phyloP scores from a whole-genome alignment of 2,329 filamentous ascomycete species.

The Penicillium griseofulvum region DNA sequence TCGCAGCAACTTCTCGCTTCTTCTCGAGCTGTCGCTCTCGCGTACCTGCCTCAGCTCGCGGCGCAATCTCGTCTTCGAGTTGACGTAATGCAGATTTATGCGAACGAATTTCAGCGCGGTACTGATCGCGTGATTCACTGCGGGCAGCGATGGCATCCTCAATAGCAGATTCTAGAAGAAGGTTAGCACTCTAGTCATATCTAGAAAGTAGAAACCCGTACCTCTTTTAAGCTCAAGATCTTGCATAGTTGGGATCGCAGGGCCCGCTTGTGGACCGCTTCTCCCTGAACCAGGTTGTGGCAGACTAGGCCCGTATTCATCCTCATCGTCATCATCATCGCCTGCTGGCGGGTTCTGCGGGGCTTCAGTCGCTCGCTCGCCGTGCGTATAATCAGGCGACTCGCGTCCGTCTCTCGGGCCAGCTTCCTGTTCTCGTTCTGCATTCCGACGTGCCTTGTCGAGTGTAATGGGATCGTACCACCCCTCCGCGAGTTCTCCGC shows the following conservation, averaged over 20 bases:
- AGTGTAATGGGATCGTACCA: constrained; percentile 88
- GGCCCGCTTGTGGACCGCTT: constrained; percentile 46
- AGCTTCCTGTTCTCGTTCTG: constrained; percentile 10
- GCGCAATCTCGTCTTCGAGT: constrained; percentile 68
- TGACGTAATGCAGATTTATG: constrained; percentile 36
- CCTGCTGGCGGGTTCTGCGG: constrained; percentile 9
- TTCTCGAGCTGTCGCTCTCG: constrained; percentile 86
- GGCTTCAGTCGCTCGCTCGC: constrained; percentile 10
- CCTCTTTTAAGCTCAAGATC: constrained; percentile 65
- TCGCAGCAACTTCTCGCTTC: constrained; percentile 67
- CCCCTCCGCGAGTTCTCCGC: constrained; percentile 77
- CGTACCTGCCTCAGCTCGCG: constrained; percentile 78
- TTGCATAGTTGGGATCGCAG: constrained; percentile 65
- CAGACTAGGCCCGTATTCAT: constrained; percentile 60
- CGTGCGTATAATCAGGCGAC: constrained; percentile 26
- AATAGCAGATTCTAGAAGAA: constrained; percentile 26
- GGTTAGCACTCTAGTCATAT: neutral
- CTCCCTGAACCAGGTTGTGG: constrained; percentile 32
- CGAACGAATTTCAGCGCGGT: constrained; percentile 53
- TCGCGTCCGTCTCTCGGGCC: neutral
- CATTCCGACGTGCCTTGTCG: constrained; percentile 46
- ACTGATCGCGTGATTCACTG: constrained; percentile 32
- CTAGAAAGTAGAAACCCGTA: constrained; percentile 11
- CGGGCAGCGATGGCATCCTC: constrained; percentile 32
- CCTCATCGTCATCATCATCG: constrained; percentile 37